Conservation (phyloP, 164 flowering plant species). For the Euptelea pleiosperma region DNA sequence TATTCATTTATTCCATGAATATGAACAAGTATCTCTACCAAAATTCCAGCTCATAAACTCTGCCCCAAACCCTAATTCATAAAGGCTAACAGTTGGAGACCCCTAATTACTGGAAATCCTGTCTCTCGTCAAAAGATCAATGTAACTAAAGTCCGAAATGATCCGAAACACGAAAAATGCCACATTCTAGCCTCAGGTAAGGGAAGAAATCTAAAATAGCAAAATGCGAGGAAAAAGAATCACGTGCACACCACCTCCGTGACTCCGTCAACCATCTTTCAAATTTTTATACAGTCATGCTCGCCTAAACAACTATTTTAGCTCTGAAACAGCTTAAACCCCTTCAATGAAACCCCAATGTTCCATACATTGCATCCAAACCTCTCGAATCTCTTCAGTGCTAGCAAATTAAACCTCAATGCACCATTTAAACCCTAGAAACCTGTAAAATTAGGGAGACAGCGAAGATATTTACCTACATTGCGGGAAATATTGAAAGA, state of each 20-base stretch:
- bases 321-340: slow-evolving; percentile 14
- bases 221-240: neutral
- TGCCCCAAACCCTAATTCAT: neutral
- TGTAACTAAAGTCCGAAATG: slow-evolving; percentile 2
- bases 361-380: neutral
- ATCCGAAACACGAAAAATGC: slow-evolving; percentile 5
- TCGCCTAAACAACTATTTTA: neutral
- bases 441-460: slow-evolving; percentile 2
- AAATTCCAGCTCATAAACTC: neutral
- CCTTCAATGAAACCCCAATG: slow-evolving; percentile 9
- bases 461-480: slow-evolving; percentile 2
- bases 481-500: slow-evolving; percentile 7
- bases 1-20: slow-evolving; percentile 17
- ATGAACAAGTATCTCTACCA: neutral
- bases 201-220: neutral
- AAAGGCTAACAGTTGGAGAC: neutral
- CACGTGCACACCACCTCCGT: neutral
- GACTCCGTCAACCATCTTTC: neutral
- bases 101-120: neutral
- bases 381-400: neutral
- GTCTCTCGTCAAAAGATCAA: neutral
- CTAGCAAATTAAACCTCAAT: neutral
- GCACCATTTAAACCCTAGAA: slow-evolving; percentile 9
- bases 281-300: neutral
- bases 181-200: neutral